Evolutionary conservation across 192 early-diverging fungal species (phyloP).

Genomic region (Mortierella antarctica): DNA sequence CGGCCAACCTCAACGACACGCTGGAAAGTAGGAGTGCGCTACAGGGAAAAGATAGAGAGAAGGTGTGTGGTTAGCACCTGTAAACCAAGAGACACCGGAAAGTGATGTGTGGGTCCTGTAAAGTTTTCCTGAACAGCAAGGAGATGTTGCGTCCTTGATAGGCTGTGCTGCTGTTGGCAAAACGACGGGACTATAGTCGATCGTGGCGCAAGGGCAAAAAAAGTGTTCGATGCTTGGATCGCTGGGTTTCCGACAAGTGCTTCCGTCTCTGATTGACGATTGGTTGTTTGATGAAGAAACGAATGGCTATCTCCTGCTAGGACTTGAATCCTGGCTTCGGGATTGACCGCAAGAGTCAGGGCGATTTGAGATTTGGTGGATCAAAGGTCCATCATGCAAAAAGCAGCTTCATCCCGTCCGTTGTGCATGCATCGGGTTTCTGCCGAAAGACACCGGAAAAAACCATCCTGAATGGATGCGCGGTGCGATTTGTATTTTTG

Average conservation of each 20-base stretch:
- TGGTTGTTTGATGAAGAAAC: too few species aligned
- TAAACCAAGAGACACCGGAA: too few species aligned
- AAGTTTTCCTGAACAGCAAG: not conserved
- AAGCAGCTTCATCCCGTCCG: not conserved
- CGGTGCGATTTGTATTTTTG: not conserved
- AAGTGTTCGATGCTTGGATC: too few species aligned
- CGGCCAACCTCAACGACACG: slow-evolving; percentile 98
- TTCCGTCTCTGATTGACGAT: too few species aligned
- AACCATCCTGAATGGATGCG: too few species aligned
- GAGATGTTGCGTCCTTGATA: not conserved
- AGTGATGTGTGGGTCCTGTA: too few species aligned
- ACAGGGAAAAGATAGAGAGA: slow-evolving; percentile 1
- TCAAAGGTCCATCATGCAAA: slow-evolving; percentile 27
- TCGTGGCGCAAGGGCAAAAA: not conserved
- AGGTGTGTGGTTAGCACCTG: slow-evolving; percentile 6
- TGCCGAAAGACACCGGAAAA: too few species aligned
- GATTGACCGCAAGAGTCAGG: not conserved
- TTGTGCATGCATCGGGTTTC: not conserved
- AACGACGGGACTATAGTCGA: not conserved
- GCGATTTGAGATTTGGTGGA: slow-evolving; percentile 6
- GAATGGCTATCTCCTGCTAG: too few species aligned
- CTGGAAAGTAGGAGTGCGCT: slow-evolving; percentile 75
- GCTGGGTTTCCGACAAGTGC: too few species aligned
- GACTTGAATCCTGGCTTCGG: too few species aligned
- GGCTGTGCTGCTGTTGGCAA: not conserved